These are phyloP conservation scores for Potentilla sterilis DNA, from an alignment of 306 rosid species.

Conservation along the genomic window DNA sequence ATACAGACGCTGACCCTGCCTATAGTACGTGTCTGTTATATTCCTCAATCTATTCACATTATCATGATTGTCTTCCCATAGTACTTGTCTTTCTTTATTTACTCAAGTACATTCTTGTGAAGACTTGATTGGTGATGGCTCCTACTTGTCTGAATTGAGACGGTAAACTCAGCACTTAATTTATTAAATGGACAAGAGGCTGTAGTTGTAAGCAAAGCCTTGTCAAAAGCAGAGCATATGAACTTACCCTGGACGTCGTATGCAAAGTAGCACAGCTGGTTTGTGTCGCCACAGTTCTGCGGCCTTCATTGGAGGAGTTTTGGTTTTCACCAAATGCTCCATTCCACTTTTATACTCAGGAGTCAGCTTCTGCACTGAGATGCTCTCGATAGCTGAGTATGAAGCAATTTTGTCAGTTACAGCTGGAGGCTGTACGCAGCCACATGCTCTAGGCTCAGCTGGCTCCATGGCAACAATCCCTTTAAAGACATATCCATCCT, in stretches of 20 bases:
- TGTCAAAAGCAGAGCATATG: background rate
- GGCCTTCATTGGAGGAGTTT: conserved; percentile 83
- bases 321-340: conserved; percentile 70
- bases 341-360: conserved; percentile 85
- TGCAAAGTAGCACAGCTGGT: conserved; percentile 74
- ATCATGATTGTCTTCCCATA: no score
- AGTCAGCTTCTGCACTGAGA: conserved; percentile 68
- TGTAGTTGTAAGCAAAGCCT: background rate
- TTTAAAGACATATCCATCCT: conserved; percentile 73
- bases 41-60: background rate
- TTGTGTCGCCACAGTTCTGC: conserved; percentile 65
- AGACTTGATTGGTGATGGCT: background rate
- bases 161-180: conserved; percentile 3
- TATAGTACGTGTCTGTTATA: background rate
- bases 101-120: background rate
- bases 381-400: conserved; percentile 55
- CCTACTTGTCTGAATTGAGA: background rate
- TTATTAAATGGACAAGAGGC: background rate
- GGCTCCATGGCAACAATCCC: conserved; percentile 73
- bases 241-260: conserved; percentile 87
- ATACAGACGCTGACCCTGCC: background rate
- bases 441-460: conserved; percentile 68
- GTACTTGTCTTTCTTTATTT: background rate
- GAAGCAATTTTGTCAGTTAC: conserved; percentile 59
- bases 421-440: conserved; percentile 68